Conservation (phyloP, 345 rosid genomes). For the Pistacia vera region DNA sequence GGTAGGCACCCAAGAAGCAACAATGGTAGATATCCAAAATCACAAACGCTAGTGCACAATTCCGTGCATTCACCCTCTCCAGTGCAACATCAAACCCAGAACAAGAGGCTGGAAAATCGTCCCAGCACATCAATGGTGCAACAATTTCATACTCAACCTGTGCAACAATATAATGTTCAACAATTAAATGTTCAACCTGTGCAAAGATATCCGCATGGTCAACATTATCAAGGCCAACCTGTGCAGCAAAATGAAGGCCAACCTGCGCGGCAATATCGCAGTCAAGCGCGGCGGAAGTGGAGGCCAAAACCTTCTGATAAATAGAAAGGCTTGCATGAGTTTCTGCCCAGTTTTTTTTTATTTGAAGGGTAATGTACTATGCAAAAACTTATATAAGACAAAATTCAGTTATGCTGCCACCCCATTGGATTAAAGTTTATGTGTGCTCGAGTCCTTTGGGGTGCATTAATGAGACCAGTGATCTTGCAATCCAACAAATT, state of each 20-base stretch:
- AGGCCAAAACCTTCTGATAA: slow-evolving; percentile 41
- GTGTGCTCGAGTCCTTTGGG: too few relatives aligned
- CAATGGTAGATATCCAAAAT: slow-evolving; percentile 13
- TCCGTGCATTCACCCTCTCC: slow-evolving; percentile 1
- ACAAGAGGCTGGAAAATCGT: slow-evolving; percentile 14
- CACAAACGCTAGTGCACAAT: slow-evolving; percentile 25
- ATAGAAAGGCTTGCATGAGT: background rate
- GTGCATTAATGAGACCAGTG: too few relatives aligned
- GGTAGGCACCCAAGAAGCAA: slow-evolving; percentile 18
- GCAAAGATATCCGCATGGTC: background rate
- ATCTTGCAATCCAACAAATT: too few relatives aligned
- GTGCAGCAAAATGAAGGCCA: slow-evolving; percentile 7
- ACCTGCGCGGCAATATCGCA: background rate
- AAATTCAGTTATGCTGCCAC: too few relatives aligned
- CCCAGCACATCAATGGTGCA: slow-evolving; percentile 16
- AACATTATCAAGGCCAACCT: slow-evolving; percentile 11
- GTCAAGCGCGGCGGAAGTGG: slow-evolving; percentile 44
- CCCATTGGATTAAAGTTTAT: too few relatives aligned
- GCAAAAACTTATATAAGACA: too few relatives aligned
- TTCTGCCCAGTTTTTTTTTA: background rate
- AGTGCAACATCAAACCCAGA: slow-evolving; percentile 30
- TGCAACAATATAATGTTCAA: background rate
- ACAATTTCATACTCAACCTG: background rate
- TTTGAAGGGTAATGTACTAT: background rate
- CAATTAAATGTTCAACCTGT: too few relatives aligned